Conservation (phyloP, 176 grass and related monocot species). For the Ensete glaucum region DNA sequence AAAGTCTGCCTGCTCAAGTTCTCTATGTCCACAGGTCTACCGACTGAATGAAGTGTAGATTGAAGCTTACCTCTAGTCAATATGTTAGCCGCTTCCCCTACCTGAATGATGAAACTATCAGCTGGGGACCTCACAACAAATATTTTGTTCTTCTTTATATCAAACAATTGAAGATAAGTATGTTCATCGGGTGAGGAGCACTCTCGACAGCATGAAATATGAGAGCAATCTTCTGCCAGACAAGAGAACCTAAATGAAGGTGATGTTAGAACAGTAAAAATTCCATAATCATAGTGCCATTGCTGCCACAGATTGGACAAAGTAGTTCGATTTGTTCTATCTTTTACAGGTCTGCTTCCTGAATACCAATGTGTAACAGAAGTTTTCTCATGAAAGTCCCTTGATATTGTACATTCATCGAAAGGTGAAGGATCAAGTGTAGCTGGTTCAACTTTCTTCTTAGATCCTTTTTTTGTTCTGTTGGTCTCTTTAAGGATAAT, state of each 20-base stretch:
- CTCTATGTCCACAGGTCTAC: conserved; percentile 27
- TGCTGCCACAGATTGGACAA: conserved; percentile 70
- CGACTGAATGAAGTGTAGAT: conserved; percentile 76
- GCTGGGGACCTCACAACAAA: conserved; percentile 47
- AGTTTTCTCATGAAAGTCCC: background rate
- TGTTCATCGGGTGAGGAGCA: conserved; percentile 36
- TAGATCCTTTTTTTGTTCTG: conserved; percentile 12
- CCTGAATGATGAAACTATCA: conserved; percentile 74
- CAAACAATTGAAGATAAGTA: conserved; percentile 65
- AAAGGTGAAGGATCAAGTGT: background rate
- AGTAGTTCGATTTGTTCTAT: background rate
- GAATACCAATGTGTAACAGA: conserved; percentile 1
- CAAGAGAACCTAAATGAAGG: conserved; percentile 48
- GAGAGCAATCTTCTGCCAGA: conserved; percentile 20
- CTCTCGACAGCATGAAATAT: conserved; percentile 23
- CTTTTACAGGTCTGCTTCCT: background rate
- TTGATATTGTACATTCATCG: background rate
- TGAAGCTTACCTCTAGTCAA: conserved; percentile 61
- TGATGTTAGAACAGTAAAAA: conserved; percentile 67
- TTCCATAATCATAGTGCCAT: conserved; percentile 94
- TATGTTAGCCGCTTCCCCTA: conserved; percentile 72
- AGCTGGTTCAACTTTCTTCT: conserved; percentile 5
- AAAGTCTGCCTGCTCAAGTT: conserved; percentile 73
- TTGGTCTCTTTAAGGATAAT: conserved; percentile 39
- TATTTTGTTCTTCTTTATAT: conserved; percentile 35